Evolutionary conservation across 495 filamentous ascomycete genomes (phyloP).

Genomic region (Aspergillus indologenus): DNA sequence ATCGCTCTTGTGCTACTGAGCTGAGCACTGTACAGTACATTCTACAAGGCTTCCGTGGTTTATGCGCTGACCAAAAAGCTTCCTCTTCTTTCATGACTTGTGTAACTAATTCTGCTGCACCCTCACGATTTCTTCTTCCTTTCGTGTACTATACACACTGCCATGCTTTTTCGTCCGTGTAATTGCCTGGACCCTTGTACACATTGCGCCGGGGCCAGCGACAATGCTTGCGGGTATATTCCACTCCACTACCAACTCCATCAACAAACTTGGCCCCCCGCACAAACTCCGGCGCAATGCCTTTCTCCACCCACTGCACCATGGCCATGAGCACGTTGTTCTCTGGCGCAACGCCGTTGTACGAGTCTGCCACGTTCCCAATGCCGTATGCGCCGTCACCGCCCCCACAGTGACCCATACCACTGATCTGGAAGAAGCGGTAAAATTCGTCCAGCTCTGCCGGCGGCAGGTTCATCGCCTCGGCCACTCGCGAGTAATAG

Average conservation of each 20-base stretch:
- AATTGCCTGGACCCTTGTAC: constrained; percentile 37
- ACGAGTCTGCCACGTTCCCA: constrained; percentile 39
- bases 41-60: no score
- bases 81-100: neutral
- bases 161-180: constrained; percentile 42
- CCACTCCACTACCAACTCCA: constrained; percentile 31
- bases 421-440: constrained; percentile 58
- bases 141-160: constrained; percentile 31
- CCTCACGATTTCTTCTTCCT: no score
- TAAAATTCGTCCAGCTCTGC: constrained; percentile 54
- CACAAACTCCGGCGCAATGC: constrained; percentile 51
- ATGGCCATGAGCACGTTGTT: constrained; percentile 53
- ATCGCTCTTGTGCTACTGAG: neutral
- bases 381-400: constrained; percentile 56
- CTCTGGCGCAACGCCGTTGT: constrained; percentile 30
- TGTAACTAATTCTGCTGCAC: no score
- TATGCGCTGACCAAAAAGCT: no score
- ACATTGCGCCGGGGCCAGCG: constrained; percentile 39
- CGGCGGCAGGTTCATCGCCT: constrained; percentile 41
- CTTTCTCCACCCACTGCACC: constrained; percentile 61
- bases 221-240: constrained; percentile 42
- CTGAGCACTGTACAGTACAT: no score
- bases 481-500: constrained; percentile 44
- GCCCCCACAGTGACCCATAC: constrained; percentile 51
- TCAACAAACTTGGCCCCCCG: constrained; percentile 51